These are phyloP conservation scores for Hypsizygus ulmarius DNA, from an alignment of 1,284 basidiomycete genomes.

Conservation along the genomic window DNA sequence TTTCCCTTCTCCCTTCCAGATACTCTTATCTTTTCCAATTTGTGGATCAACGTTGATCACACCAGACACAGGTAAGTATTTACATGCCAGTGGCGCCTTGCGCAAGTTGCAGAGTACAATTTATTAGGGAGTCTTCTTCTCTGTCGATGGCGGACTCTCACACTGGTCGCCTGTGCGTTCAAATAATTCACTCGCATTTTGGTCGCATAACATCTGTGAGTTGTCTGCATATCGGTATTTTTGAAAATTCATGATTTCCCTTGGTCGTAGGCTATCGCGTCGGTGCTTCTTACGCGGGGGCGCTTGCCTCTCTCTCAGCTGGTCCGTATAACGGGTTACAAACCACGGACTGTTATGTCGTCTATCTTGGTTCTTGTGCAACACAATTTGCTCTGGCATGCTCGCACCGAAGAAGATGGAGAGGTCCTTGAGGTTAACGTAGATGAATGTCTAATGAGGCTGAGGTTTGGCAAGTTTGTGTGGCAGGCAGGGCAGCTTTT, in stretches of 20 bases:
- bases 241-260: background rate
- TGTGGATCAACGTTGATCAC: no score
- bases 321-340: slow-evolving; percentile 64
- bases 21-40: no score
- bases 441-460: slow-evolving; percentile 74
- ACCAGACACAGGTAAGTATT: no score
- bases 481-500: slow-evolving; percentile 69
- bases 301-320: slow-evolving; percentile 75
- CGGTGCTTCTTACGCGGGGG: slow-evolving; percentile 82
- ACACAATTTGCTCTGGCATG: slow-evolving; percentile 89
- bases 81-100: no score
- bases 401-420: slow-evolving; percentile 68
- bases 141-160: slow-evolving; percentile 67
- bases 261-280: slow-evolving; percentile 58
- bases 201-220: slow-evolving; percentile 75
- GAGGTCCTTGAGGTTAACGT: slow-evolving; percentile 79
- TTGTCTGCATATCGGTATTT: slow-evolving; percentile 4
- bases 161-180: slow-evolving; percentile 67
- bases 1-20: no score
- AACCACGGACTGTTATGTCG: slow-evolving; percentile 67
- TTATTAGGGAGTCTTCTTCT: background rate
- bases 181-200: slow-evolving; percentile 78
- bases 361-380: slow-evolving; percentile 84
- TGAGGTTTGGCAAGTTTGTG: slow-evolving; percentile 81
- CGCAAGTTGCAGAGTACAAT: no score